Conservation (phyloP, 2,329 filamentous ascomycete species). For the Verticillium albo-atrum region DNA sequence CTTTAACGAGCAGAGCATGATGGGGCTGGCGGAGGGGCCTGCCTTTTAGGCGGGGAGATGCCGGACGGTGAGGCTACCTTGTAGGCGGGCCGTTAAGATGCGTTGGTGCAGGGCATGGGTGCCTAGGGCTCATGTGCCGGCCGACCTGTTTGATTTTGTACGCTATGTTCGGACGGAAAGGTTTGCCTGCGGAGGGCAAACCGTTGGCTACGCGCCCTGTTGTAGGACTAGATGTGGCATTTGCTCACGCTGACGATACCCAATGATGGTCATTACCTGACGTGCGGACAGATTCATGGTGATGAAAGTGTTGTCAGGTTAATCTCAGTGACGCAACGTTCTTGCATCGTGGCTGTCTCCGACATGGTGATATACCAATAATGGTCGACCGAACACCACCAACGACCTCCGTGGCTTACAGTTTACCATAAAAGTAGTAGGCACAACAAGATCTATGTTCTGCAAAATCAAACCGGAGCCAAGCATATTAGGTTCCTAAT, state of each 20-base stretch:
- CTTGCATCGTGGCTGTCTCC: no score
- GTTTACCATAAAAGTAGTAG: no score
- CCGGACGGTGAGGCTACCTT: neutral
- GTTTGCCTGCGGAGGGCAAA: neutral
- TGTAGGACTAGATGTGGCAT: neutral
- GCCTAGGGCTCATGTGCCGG: no score
- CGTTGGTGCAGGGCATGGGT: neutral
- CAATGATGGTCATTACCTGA: neutral
- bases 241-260: neutral
- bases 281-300: neutral
- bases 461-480: no score
- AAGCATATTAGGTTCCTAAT: no score
- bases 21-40: constrained; percentile 51
- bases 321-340: neutral
- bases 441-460: no score
- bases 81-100: no score
- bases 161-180: neutral
- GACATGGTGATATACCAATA: no score
- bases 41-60: constrained; percentile 40
- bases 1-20: constrained; percentile 51
- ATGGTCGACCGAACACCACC: no score
- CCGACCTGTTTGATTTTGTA: neutral
- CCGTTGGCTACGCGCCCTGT: neutral
- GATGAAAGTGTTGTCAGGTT: neutral
- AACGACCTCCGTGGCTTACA: no score